Evolutionary conservation across 805 yeast species (phyloP).

Genomic region (Priceomyces medius): DNA sequence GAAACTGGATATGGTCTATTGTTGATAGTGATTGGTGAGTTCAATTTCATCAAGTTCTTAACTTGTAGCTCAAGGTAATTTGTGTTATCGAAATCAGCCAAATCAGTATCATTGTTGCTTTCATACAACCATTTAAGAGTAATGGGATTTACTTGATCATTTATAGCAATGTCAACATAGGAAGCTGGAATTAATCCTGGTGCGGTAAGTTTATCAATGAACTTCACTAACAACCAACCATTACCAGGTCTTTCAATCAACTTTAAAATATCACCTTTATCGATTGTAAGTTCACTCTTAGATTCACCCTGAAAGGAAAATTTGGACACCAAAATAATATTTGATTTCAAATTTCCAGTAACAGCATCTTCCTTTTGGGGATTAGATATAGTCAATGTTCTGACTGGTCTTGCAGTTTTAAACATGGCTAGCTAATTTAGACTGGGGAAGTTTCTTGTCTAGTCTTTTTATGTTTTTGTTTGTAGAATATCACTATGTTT

Average conservation of each 20-base stretch:
- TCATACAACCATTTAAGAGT: constrained; percentile 35
- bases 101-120: constrained; percentile 1
- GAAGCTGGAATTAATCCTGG: constrained; percentile 55
- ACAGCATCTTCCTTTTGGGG: constrained; percentile 4
- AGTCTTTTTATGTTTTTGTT: too few species aligned
- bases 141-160: constrained; percentile 38
- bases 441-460: too few species aligned
- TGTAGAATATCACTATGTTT: too few species aligned
- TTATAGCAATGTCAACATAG: constrained; percentile 47
- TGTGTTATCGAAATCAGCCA: constrained; percentile 15
- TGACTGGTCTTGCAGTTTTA: constrained; percentile 3
- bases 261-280: constrained; percentile 53
- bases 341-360: constrained; percentile 20
- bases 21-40: constrained; percentile 26
- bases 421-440: background rate
- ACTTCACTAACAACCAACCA: constrained; percentile 59
- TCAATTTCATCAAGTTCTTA: constrained; percentile 16
- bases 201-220: constrained; percentile 44
- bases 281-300: constrained; percentile 43
- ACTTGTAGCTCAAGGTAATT: constrained; percentile 29
- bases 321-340: constrained; percentile 46
- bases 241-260: constrained; percentile 46
- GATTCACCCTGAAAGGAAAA: constrained; percentile 45
- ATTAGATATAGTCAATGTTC: constrained; percentile 3
- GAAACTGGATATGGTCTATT: constrained; percentile 32